These are phyloP conservation scores for Chytridium lagenaria DNA, from an alignment of 371 early-diverging fungal species.

Conservation along the genomic window DNA sequence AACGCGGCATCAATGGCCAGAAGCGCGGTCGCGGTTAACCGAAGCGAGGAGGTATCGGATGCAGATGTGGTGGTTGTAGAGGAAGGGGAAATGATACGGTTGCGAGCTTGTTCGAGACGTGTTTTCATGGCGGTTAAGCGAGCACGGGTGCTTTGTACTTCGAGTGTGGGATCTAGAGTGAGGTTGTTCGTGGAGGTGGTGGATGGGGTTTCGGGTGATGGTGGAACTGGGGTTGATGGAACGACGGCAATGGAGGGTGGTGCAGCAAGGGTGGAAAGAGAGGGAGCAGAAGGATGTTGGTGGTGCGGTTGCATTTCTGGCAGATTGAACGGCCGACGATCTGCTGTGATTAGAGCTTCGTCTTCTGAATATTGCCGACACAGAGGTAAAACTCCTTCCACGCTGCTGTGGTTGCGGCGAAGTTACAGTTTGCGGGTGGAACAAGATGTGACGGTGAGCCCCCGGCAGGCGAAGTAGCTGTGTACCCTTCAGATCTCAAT, in stretches of 20 bases:
- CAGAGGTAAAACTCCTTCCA: background rate
- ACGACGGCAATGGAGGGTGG: background rate
- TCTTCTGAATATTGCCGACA: background rate
- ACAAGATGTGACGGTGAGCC: background rate
- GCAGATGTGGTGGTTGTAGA: background rate
- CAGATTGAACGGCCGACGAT: background rate
- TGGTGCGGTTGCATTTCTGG: background rate
- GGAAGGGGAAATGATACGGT: no score
- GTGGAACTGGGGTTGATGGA: background rate
- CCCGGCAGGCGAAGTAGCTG: background rate
- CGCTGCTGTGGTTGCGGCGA: background rate
- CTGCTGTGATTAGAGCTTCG: background rate
- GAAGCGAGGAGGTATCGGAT: background rate
- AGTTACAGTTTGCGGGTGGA: no score
- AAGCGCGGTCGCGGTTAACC: conserved; percentile 17
- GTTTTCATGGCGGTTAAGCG: background rate
- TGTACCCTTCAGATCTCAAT: no score
- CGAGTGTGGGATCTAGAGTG: background rate
- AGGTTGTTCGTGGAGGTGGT: background rate
- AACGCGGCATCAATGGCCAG: no score
- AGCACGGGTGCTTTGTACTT: background rate
- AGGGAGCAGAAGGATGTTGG: background rate
- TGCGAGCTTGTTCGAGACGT: background rate
- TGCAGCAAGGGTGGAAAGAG: background rate
- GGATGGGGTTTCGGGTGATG: background rate